phyloP scores from a whole-genome alignment of 2,329 filamentous ascomycete species.

The Thielaviopsis punctulata region DNA sequence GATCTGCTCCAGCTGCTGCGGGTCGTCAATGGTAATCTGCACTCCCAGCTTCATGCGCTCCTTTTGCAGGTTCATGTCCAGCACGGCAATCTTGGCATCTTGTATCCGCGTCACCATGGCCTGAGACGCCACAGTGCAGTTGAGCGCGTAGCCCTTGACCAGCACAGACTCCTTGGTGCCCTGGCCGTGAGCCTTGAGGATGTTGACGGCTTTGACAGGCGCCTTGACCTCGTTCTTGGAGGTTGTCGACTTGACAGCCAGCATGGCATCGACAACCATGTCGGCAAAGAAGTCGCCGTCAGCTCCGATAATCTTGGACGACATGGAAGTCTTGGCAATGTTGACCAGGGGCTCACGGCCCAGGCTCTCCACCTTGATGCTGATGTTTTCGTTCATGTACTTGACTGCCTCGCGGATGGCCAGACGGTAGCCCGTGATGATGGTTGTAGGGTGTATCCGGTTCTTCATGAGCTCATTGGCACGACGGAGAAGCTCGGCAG shows the following conservation, averaged over 20 bases:
- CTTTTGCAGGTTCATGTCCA: constrained; percentile 98
- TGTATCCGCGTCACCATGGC: constrained; percentile 87
- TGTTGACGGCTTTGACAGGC: constrained; percentile 96
- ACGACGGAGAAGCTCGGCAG: constrained; percentile 79
- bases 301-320: constrained; percentile 91
- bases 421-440: constrained; percentile 94
- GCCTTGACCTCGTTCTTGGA: constrained; percentile 86
- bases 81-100: constrained; percentile 88
- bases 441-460: constrained; percentile 97
- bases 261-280: constrained; percentile 94
- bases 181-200: constrained; percentile 96
- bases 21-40: constrained; percentile 95
- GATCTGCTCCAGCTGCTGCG: constrained; percentile 93
- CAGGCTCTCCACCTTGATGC: constrained; percentile 82
- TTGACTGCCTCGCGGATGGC: constrained; percentile 91
- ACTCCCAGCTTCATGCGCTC: constrained; percentile 98
- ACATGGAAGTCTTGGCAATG: constrained; percentile 98
- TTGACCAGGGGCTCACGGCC: constrained; percentile 80
- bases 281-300: constrained; percentile 95
- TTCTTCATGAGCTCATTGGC: constrained; percentile 99
- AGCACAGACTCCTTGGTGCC: constrained; percentile 73
- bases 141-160: constrained; percentile 91
- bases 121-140: constrained; percentile 96
- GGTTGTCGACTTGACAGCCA: constrained; percentile 84
- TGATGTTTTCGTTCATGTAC: constrained; percentile 98